Percentiles rank a stretch among this genome's conserved stretches.
phyloP scores from a whole-genome alignment of 441 rosid species.

The Iberis amara region DNA sequence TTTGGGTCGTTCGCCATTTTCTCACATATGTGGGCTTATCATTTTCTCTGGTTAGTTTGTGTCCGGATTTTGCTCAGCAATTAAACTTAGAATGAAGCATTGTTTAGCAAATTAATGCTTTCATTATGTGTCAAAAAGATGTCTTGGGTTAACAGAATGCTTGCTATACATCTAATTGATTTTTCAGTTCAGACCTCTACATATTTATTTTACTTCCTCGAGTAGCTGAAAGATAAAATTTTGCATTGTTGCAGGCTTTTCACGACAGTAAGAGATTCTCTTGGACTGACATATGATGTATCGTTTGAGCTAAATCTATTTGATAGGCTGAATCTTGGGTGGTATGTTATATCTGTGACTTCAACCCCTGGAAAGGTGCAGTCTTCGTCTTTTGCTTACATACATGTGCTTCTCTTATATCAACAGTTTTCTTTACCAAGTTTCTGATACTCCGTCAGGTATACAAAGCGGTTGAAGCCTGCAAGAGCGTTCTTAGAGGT shows the following conservation, averaged over 20 bases:
- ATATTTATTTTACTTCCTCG: neutral
- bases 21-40: too few species aligned
- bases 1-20: too few species aligned
- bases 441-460: slow-evolving; percentile 48
- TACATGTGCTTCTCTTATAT: neutral
- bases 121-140: neutral
- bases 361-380: slow-evolving; percentile 93
- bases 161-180: slow-evolving; percentile 6
- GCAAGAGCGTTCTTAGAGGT: slow-evolving; percentile 95
- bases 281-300: slow-evolving; percentile 97
- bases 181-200: slow-evolving; percentile 5
- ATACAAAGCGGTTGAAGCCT: slow-evolving; percentile 90
- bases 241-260: slow-evolving; percentile 62
- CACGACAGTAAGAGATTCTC: slow-evolving; percentile 95
- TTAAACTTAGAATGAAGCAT: neutral
- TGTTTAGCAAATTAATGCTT: neutral
- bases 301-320: slow-evolving; percentile 95
- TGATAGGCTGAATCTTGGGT: slow-evolving; percentile 93
- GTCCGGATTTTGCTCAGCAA: neutral
- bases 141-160: neutral
- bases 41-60: slow-evolving; percentile 1
- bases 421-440: slow-evolving; percentile 22
- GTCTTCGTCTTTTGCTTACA: slow-evolving; percentile 20
- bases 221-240: neutral
- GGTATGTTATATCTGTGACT: slow-evolving; percentile 98